Conservation (phyloP, 2,329 filamentous ascomycete genomes). For the Hypomyces rosellus region DNA sequence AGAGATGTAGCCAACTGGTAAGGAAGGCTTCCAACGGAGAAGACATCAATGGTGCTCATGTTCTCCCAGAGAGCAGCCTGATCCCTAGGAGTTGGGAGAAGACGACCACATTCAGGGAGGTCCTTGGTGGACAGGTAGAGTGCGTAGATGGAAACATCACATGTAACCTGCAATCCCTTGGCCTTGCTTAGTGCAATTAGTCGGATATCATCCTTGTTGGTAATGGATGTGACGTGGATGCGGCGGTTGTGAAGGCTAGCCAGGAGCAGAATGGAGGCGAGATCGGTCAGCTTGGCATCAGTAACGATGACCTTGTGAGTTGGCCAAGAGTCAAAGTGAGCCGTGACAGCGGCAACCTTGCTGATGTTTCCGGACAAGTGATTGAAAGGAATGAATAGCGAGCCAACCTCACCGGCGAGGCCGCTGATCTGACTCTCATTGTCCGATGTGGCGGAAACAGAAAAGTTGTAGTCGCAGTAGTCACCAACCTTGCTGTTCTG, state of each 20-base stretch:
- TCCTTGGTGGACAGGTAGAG: constrained; percentile 69
- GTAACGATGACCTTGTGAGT: constrained; percentile 73
- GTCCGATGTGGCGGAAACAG: constrained; percentile 15
- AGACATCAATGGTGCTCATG: constrained; percentile 66
- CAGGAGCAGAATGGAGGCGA: constrained; percentile 72
- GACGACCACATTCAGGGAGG: constrained; percentile 57
- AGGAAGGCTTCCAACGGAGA: constrained; percentile 71
- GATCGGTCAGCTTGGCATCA: constrained; percentile 72
- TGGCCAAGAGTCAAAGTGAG: constrained; percentile 74
- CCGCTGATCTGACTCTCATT: constrained; percentile 62
- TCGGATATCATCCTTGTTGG: constrained; percentile 70
- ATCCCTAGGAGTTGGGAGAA: constrained; percentile 59
- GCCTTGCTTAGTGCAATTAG: constrained; percentile 72
- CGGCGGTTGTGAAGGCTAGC: constrained; percentile 72
- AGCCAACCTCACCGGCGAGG: constrained; percentile 67
- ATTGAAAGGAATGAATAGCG: constrained; percentile 78
- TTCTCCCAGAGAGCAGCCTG: constrained; percentile 71
- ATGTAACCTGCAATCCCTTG: constrained; percentile 76
- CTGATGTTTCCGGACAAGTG: constrained; percentile 75
- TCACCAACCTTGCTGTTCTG: constrained; percentile 61
- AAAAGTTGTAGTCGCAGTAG: constrained; percentile 66
- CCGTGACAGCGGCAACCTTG: constrained; percentile 72
- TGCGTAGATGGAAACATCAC: constrained; percentile 74
- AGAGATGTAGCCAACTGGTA: constrained; percentile 62
- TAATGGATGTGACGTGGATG: constrained; percentile 74